Evolutionary conservation across 352 stramenopile genomes (phyloP), one percentile per base, ranked within the genome.

Genomic region (Globisporangium alternatum): DNA sequence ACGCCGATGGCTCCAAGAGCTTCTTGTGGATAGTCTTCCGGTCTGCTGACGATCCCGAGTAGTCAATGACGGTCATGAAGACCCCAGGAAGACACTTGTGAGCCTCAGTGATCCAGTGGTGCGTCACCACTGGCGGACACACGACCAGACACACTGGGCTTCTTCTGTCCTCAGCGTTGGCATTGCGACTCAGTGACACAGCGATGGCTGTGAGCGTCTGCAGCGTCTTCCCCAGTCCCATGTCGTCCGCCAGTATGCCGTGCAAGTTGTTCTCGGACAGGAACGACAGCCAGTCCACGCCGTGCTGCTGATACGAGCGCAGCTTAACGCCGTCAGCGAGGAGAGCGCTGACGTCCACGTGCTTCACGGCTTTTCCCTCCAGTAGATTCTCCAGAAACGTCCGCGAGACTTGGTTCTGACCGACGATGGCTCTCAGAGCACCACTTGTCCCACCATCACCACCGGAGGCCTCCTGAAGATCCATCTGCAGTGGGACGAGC

Each of bases 41-140:
- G 30, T 80, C 76, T 41, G 72, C 76, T 37, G 74, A 64, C 59
- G 72, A 64, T 0, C 87, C 80, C 13, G 84, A 92, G 49, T 97
- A 96, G 60, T 97, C 77, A 22, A 98, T 66, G 30, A 95, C 63
- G 22, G 60, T 59, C 33, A 80, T 75, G 43, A 98, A 87, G 13
- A 69, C 70, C 6, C 52, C 56, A 7, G 78, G 71, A 51, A 98
- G 92, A 52, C 92, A 96, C n/a, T 84, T 84, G 17, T 80, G 56
- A n/a, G 92, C 85, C 74, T 99, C 96, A 7, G 81, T 69, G 4
- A 97, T 78, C 97, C 97, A 99, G 74, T 99, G 97, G 43, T 93
- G 78, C 56, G 97, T 83, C 39, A 99, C 80, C 59, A 97, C 97
- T 17, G 95, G 87, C 2, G 97, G 97, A 70, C 96, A 98, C 17